Percentiles rank a stretch among this genome's conserved stretches.
These are phyloP conservation scores for Fraxinus angustifolia DNA, from an alignment of 305 asterid genomes.

Conservation along the genomic window DNA sequence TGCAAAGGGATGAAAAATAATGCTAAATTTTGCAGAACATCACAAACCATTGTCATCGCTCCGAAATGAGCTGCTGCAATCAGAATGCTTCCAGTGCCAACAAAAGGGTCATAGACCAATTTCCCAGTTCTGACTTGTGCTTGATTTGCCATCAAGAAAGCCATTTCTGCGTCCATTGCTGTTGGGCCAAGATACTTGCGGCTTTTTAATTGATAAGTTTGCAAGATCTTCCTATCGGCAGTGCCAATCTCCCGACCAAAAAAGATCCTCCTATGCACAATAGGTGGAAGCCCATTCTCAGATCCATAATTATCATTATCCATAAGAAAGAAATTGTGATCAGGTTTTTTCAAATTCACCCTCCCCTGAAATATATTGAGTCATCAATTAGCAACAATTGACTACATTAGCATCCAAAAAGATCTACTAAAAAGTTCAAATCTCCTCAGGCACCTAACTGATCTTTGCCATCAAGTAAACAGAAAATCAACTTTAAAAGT, in stretches of 20 bases:
- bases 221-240: constrained; percentile 88
- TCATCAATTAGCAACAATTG: neutral
- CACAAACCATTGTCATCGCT: constrained; percentile 93
- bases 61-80: constrained; percentile 98
- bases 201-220: constrained; percentile 88
- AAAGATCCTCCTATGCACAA: constrained; percentile 58
- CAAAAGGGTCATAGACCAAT: constrained; percentile 94
- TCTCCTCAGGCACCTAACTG: neutral
- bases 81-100: constrained; percentile 97
- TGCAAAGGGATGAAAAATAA: neutral
- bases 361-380: constrained; percentile 56
- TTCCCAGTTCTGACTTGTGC: constrained; percentile 84
- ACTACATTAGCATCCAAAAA: neutral
- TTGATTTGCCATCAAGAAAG: constrained; percentile 97
- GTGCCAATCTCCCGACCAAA: constrained; percentile 83
- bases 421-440: neutral
- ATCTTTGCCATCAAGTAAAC: neutral
- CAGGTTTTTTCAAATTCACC: constrained; percentile 74
- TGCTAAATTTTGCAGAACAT: constrained; percentile 8
- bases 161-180: constrained; percentile 99
- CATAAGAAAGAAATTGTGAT: constrained; percentile 72
- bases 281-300: constrained; percentile 89
- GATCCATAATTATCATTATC: constrained; percentile 72
- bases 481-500: neutral
- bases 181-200: constrained; percentile 97